These are phyloP conservation scores for Isabelozyma gotoi DNA, from an alignment of 805 yeast genomes.

Conservation along the genomic window DNA sequence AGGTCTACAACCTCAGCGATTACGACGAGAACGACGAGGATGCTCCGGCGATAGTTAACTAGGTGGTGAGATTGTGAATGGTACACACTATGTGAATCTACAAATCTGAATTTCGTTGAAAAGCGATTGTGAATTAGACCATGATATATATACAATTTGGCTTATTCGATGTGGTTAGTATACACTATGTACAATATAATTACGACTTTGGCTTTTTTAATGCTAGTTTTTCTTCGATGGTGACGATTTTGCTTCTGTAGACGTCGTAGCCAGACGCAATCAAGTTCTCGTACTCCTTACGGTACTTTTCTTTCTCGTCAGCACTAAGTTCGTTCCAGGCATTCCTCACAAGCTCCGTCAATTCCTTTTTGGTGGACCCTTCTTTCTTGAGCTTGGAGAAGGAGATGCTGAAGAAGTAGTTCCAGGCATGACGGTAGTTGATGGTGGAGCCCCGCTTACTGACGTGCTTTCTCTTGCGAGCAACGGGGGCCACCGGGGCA, in stretches of 20 bases:
- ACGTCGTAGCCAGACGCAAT: constrained; percentile 28
- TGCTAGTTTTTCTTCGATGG: constrained; percentile 20
- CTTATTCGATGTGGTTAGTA: no score
- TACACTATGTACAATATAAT: no score
- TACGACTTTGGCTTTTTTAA: constrained; percentile 2
- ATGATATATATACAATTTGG: no score
- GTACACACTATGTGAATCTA: no score
- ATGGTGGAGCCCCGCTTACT: background rate
- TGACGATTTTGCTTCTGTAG: constrained; percentile 26
- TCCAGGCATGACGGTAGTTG: background rate
- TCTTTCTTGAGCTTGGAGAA: background rate
- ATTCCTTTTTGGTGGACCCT: background rate
- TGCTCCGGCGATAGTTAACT: constrained; percentile 22
- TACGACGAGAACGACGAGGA: constrained; percentile 26
- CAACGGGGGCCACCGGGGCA: background rate
- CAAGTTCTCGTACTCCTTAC: constrained; percentile 26
- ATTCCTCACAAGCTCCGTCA: background rate
- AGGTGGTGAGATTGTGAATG: background rate
- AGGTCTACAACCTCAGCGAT: constrained; percentile 19
- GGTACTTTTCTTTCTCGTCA: constrained; percentile 26
- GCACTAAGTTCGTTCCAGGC: constrained; percentile 26
- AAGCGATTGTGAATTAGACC: no score
- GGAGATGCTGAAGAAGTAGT: background rate
- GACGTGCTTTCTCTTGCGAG: no score
- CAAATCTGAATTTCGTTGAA: no score